Conservation (phyloP, 345 rosid genomes). For the Clarkia xantiana region DNA sequence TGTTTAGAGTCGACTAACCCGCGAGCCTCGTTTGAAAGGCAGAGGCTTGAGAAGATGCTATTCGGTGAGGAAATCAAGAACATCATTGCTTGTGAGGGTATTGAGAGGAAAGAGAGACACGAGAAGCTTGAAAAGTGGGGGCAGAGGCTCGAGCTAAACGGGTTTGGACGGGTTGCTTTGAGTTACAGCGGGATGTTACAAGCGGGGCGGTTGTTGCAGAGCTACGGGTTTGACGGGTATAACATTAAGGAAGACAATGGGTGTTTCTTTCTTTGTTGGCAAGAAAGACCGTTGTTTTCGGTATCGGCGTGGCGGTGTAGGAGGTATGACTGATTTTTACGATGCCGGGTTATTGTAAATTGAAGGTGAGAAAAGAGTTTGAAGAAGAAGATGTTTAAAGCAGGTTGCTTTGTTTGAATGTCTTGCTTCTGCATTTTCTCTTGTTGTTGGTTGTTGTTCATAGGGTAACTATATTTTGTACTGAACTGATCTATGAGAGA, state of each 20-base stretch:
- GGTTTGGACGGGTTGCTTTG: slow-evolving; percentile 45
- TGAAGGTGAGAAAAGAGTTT: not conserved
- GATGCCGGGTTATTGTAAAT: not conserved
- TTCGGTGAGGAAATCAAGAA: slow-evolving; percentile 67
- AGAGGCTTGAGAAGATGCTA: slow-evolving; percentile 55
- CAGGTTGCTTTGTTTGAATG: not conserved
- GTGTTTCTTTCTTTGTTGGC: slow-evolving; percentile 47
- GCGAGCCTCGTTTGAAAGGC: slow-evolving; percentile 38
- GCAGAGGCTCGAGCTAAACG: slow-evolving; percentile 42
- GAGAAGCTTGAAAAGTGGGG: slow-evolving; percentile 66
- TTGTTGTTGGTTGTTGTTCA: too few relatives aligned
- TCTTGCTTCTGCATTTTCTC: not conserved
- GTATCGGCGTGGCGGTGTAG: slow-evolving; percentile 55
- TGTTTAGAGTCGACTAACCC: slow-evolving; percentile 51
- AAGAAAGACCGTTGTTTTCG: slow-evolving; percentile 42
- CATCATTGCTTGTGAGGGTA: slow-evolving; percentile 56
- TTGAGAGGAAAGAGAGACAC: slow-evolving; percentile 51
- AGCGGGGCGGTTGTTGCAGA: slow-evolving; percentile 38
- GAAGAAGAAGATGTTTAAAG: not conserved
- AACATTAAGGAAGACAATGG: slow-evolving; percentile 54
- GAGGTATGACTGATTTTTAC: slow-evolving; percentile 19
- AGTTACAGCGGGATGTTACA: slow-evolving; percentile 54
- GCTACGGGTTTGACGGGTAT: slow-evolving; percentile 44
- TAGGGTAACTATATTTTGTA: too few relatives aligned
- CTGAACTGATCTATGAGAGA: too few relatives aligned